A percentile compares a stretch with the other conserved stretches of the same genome.
Conservation (phyloP, 2,329 filamentous ascomycete genomes). For the Colletotrichum scovillei region DNA sequence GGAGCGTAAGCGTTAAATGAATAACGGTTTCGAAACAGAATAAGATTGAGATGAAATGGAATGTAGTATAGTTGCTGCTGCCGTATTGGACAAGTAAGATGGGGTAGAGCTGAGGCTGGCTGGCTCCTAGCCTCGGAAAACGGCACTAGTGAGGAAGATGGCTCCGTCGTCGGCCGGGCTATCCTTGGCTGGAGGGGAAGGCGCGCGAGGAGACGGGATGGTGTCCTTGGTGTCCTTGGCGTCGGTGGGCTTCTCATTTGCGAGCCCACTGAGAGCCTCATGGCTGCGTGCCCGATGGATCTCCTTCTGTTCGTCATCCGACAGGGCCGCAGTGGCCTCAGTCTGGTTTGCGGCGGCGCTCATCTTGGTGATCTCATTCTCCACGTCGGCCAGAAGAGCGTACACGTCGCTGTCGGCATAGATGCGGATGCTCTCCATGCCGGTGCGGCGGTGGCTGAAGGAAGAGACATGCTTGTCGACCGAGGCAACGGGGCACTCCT, state of each 20-base stretch:
- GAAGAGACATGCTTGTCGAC: constrained; percentile 41
- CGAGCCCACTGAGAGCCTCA: constrained; percentile 57
- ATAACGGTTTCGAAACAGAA: constrained; percentile 17
- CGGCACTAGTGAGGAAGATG: constrained; percentile 38
- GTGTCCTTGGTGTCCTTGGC: constrained; percentile 44
- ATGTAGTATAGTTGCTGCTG: neutral
- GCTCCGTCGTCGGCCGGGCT: constrained; percentile 23
- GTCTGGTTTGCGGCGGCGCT: constrained; percentile 43
- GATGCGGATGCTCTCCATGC: constrained; percentile 74
- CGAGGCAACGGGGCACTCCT: constrained; percentile 48
- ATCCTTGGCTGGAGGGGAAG: constrained; percentile 37
- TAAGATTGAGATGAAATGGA: constrained; percentile 11
- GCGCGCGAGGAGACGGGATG: constrained; percentile 42
- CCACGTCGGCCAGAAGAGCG: constrained; percentile 74
- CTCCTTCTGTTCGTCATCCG: constrained; percentile 52
- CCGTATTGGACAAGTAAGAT: constrained; percentile 3
- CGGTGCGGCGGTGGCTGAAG: constrained; percentile 47
- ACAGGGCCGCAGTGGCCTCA: constrained; percentile 47
- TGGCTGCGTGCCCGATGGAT: constrained; percentile 63
- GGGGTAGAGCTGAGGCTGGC: constrained; percentile 3
- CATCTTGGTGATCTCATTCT: constrained; percentile 66
- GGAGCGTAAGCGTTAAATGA: constrained; percentile 27
- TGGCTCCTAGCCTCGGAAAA: constrained; percentile 35
- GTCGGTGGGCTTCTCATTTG: constrained; percentile 36
- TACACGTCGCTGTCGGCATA: constrained; percentile 77